A percentile compares a stretch with the other conserved stretches of the same genome.
Conservation (phyloP, 2,329 filamentous ascomycete species). For the Verticillium zaregamsianum region DNA sequence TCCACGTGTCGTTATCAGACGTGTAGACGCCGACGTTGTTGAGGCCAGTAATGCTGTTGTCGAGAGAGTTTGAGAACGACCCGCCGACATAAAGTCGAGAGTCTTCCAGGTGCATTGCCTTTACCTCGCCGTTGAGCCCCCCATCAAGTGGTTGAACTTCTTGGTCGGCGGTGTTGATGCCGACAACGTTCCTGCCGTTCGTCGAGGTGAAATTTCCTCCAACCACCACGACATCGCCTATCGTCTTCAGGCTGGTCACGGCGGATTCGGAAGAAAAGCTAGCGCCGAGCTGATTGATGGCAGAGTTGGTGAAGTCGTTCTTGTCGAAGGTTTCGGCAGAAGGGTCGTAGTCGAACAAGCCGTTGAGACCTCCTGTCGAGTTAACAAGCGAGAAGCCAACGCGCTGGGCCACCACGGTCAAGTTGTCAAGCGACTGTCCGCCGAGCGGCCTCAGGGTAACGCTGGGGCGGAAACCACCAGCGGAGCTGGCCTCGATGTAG, state of each 20-base stretch:
- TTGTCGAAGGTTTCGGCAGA: constrained; percentile 51
- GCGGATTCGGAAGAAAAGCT: constrained; percentile 63
- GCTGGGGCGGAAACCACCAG: constrained; percentile 66
- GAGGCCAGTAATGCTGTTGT: constrained; percentile 58
- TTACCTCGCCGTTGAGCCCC: constrained; percentile 78
- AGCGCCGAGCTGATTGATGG: constrained; percentile 71
- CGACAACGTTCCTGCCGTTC: constrained; percentile 70
- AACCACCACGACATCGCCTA: constrained; percentile 65
- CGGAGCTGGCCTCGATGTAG: constrained; percentile 70
- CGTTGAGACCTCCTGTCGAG: constrained; percentile 78
- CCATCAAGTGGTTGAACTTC: constrained; percentile 59
- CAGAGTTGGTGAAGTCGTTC: constrained; percentile 63
- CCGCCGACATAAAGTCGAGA: constrained; percentile 76
- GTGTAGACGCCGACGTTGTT: constrained; percentile 76
- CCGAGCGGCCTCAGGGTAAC: constrained; percentile 71
- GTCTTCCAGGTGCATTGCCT: constrained; percentile 63
- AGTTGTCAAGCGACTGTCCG: constrained; percentile 54
- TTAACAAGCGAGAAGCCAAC: constrained; percentile 73
- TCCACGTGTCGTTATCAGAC: constrained; percentile 65
- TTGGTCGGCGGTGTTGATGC: constrained; percentile 60
- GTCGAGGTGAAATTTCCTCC: constrained; percentile 79
- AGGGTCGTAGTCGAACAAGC: constrained; percentile 85
- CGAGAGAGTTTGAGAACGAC: constrained; percentile 71
- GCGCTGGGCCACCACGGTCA: constrained; percentile 85
- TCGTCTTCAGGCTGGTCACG: constrained; percentile 64